A percentile compares a stretch with the other conserved stretches of the same genome.
phyloP scores from a whole-genome alignment of 305 asterid genomes.

The Caryopteris hybrid region DNA sequence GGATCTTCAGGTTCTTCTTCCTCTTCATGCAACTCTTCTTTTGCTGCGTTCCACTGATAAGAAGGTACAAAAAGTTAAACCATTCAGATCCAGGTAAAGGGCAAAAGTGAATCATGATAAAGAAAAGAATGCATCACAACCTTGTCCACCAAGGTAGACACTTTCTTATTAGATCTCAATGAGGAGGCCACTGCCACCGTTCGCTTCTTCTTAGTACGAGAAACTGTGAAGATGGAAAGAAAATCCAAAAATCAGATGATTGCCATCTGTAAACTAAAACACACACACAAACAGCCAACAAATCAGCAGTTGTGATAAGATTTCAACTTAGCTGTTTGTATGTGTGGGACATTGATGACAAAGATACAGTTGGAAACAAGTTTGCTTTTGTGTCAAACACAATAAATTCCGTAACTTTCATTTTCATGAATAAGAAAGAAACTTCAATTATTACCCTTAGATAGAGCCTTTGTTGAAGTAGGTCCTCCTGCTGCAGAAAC shows the following conservation, averaged over 20 bases:
- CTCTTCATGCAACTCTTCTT: constrained; percentile 89
- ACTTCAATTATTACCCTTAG: constrained; percentile 56
- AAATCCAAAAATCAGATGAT: constrained; percentile 18
- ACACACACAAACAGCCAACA: background rate
- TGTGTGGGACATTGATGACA: background rate
- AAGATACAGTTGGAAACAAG: background rate
- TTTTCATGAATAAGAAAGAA: background rate
- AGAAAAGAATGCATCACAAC: constrained; percentile 31
- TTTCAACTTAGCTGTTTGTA: background rate
- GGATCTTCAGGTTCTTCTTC: constrained; percentile 85
- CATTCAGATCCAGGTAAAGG: background rate
- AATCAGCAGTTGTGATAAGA: background rate
- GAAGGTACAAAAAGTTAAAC: constrained; percentile 3
- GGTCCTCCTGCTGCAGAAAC: constrained; percentile 33
- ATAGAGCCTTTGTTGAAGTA: constrained; percentile 49
- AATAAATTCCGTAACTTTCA: constrained; percentile 5
- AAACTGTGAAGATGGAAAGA: constrained; percentile 37
- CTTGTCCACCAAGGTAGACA: constrained; percentile 97
- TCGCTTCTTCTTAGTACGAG: constrained; percentile 76
- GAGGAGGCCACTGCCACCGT: constrained; percentile 63
- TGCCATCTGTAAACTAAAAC: constrained; percentile 1
- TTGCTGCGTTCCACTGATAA: constrained; percentile 97
- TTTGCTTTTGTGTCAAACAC: background rate
- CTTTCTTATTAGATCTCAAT: constrained; percentile 88
- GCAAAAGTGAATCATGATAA: background rate